Base-by-base conservation (phyloP, 1,139 yeast genomes). In the Yamadazyma mexicana region DNA sequence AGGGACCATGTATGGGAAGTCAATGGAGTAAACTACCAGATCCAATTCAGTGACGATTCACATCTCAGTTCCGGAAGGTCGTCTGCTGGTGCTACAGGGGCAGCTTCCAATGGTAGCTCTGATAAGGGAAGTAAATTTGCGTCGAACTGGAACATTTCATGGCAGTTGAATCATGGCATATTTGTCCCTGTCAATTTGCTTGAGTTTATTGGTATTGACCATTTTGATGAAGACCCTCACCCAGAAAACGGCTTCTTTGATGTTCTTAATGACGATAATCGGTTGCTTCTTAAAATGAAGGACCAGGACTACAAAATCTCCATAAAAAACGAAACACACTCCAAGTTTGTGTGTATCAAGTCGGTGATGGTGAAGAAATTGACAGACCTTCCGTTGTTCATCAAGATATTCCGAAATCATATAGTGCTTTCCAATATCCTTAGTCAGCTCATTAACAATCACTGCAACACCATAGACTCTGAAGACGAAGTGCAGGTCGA, bases 351-450 rank as follows among this genome's bases (percentile, higher is more conserved):
- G 3, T 50, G 56, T 7, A 43, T 67, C n/a, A 49, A 46, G 11
- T 46, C 56, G 8, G 27, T 66, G 4, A 45, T 50, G 1, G 47
- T 69, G 12, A 49, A 51, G 18, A 55, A 52, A 23, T 38, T 68
- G 16, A 40, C 43, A 7, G 64, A 61, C 25, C 51, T 69, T 3
- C 44, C 62, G 1, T 46, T 44, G 9, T 38, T 69, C 14, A 37
- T 71, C 3, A 59, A 66, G 1, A 49, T 61, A 0, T 50, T 68
- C 14, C 52, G 76, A 12, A 70, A 64, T 46, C 62, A 56, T 34
- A 40, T 64, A 18, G 60, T 62, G 2, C 48, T 69, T 15, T 43
- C 58, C 9, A 63, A 58, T 38, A 37, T 67, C 5, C 40, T 58
- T 16, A 34, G 38, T 10, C 41, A 44, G 28, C 23, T 49, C 6